Evolutionary conservation across 371 early-diverging fungal genomes (phyloP), one percentile per base, ranked within the genome.

Genomic region (Batkoa obscura): DNA sequence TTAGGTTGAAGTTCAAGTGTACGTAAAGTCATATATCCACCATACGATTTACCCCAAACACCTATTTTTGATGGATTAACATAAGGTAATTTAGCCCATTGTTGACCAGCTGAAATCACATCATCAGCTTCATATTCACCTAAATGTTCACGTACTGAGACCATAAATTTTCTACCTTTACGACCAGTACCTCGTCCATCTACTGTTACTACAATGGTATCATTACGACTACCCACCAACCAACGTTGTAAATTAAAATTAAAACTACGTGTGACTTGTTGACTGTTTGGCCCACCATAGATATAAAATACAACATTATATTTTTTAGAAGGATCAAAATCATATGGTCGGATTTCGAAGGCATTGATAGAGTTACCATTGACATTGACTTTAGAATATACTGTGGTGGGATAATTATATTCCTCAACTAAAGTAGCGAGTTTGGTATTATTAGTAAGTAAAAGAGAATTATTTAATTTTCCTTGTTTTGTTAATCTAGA

Each of bases 41-140:
- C 98, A 65, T 85, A 97, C 4, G 88, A 88, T 89, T 76, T 63
- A 30, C 98, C 98, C 95, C 94, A 94, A 48, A 97, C 85, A 33
- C 84, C 94, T 15, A 94, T 73, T 23, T 80, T 68, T 10, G 72
- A 66, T 1, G 72, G 62, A 65, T 93, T 88, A 33, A 92, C 81
- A 63, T 83, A 95, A 2, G 80, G 61, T 42, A 76, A 68, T 2
- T 61, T 59, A 23, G 76, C 69, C 72, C 88, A 78, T 59, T 76
- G 72, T 68, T 78, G 70, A 3, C 81, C 91, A 0, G 88, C 90
- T 32, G 77, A 80, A n/a, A 90, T 76, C 59, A 89, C 84, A 71
- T 97, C 98, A 42, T 73, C 73, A 0, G 80, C 73, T 68, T 95
- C 98, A 12, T 78, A 58, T 4, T 75, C 67, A 33, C 98, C 98